Conservation (phyloP, 2,329 filamentous ascomycete genomes). For the Arthrobotrys iridis region DNA sequence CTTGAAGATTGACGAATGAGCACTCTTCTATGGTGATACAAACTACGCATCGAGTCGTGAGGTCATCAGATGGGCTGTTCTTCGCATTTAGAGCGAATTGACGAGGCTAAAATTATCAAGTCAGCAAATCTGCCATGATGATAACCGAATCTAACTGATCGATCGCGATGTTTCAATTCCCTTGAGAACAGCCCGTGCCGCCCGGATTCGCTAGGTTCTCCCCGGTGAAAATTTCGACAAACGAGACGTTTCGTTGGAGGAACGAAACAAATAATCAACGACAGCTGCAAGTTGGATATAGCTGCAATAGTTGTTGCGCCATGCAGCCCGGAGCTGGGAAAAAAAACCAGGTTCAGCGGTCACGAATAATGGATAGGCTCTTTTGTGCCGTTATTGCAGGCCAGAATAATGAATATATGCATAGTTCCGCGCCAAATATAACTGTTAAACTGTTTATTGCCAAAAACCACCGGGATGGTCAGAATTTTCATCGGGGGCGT, state of each 20-base stretch:
- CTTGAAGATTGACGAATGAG: background rate
- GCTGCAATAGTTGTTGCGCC: background rate
- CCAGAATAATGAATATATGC: conserved; percentile 35
- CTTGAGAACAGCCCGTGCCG: background rate
- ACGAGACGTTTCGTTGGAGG: background rate
- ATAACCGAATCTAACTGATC: conserved; percentile 29
- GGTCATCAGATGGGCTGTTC: conserved; percentile 6
- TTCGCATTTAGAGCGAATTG: background rate
- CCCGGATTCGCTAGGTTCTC: background rate
- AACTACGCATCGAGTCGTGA: background rate
- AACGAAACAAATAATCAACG: conserved; percentile 12
- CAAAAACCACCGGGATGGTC: conserved; percentile 2
- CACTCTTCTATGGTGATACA: background rate
- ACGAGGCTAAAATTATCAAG: conserved; percentile 1
- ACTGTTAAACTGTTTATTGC: conserved; percentile 10
- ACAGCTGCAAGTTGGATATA: background rate
- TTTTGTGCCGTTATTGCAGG: conserved; percentile 40
- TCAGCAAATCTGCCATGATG: background rate
- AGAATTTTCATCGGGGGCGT: conserved; percentile 8
- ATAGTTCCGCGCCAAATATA: conserved; percentile 44
- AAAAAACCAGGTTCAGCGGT: conserved; percentile 4
- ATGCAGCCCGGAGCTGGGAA: conserved; percentile 5
- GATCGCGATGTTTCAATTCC: conserved; percentile 17
- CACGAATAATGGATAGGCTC: background rate
- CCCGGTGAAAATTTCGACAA: conserved; percentile 8